phyloP scores from a whole-genome alignment of 2,329 filamentous ascomycete species.

The Beauveria pseudobassiana region DNA sequence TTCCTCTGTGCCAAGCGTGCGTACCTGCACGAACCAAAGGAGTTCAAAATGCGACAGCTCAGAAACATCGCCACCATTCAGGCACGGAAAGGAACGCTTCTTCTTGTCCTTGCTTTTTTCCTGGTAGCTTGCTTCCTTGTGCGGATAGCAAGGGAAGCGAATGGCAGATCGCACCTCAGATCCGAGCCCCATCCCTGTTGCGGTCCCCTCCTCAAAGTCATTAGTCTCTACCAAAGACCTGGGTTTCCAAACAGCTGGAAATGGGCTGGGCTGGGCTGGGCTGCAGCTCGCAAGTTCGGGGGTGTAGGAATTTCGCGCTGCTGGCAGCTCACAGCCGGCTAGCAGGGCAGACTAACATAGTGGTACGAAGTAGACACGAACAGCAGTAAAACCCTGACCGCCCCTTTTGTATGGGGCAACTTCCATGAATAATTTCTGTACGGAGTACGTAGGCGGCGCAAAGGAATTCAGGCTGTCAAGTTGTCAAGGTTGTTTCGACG shows the following conservation, averaged over 20 bases:
- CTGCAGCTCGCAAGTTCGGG: background rate
- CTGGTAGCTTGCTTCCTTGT: background rate
- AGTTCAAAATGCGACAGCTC: conserved; percentile 1
- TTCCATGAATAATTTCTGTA: no score
- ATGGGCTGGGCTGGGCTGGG: conserved; percentile 7
- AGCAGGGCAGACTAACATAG: background rate
- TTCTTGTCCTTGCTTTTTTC: background rate
- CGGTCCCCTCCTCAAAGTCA: background rate
- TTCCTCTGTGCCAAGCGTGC: background rate
- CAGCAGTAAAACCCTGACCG: background rate
- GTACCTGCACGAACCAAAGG: background rate
- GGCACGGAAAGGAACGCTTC: background rate
- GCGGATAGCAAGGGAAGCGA: background rate
- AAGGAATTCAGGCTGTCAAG: background rate
- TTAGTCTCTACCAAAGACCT: background rate
- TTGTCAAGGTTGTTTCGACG: no score
- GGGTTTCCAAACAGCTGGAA: conserved; percentile 3
- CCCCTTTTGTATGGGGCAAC: background rate
- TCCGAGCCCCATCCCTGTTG: background rate
- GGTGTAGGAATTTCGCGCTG: background rate
- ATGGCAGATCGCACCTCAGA: conserved; percentile 10
- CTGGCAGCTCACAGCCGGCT: background rate
- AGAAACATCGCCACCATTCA: background rate
- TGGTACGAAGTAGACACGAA: background rate
- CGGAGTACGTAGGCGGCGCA: background rate